Evolutionary conservation across 2,329 filamentous ascomycete genomes (phyloP).

Genomic region (Xylariomycetidae sp.): DNA sequence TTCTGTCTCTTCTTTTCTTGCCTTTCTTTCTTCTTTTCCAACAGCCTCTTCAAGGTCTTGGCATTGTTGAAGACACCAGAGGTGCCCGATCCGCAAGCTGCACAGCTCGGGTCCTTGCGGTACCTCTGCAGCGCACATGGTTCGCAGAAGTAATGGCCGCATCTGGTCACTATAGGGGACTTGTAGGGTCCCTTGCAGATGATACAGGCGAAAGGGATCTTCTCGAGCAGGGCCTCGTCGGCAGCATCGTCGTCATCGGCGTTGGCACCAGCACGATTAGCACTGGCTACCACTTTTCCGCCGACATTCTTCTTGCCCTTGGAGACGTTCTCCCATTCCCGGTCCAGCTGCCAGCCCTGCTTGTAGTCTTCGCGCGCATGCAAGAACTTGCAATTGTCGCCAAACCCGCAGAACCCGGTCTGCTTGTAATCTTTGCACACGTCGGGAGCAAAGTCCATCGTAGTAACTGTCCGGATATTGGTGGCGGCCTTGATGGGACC

Average conservation of each 20-base stretch:
- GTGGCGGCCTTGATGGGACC: constrained; percentile 84
- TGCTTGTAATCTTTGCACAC: constrained; percentile 94
- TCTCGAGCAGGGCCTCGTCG: constrained; percentile 68
- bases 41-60: constrained; percentile 72
- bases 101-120: constrained; percentile 78
- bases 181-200: constrained; percentile 78
- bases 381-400: constrained; percentile 76
- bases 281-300: constrained; percentile 57
- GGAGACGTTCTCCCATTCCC: constrained; percentile 83
- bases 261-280: constrained; percentile 37
- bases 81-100: constrained; percentile 77
- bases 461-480: constrained; percentile 84
- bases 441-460: constrained; percentile 86
- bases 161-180: constrained; percentile 78
- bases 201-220: constrained; percentile 84
- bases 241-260: constrained; percentile 44
- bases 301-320: constrained; percentile 60
- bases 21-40: constrained; percentile 65
- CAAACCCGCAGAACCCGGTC: constrained; percentile 64
- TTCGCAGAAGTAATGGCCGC: constrained; percentile 95
- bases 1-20: constrained; percentile 52
- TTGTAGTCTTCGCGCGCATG: constrained; percentile 76
- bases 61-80: constrained; percentile 86
- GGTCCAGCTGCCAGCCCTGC: constrained; percentile 91
- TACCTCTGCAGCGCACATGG: constrained; percentile 82